Evolutionary conservation across 805 yeast species (phyloP).

Genomic region (Lachancea sp.): DNA sequence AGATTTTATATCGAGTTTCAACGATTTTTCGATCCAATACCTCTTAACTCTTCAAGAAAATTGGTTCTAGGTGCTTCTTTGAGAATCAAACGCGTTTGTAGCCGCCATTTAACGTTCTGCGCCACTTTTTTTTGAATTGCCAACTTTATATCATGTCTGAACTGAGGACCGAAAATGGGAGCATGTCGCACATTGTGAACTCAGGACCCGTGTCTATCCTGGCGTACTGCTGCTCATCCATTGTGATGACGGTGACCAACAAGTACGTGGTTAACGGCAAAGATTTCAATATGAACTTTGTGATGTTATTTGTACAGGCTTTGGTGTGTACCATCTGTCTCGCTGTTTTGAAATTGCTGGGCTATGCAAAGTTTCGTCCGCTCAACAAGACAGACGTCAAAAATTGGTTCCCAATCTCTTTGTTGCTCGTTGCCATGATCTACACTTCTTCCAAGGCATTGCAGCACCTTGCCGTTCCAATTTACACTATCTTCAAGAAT

Average conservation of each 20-base stretch:
- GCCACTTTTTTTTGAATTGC: too few species aligned
- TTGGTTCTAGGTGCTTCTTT: too few species aligned
- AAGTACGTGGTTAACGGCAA: constrained; percentile 78
- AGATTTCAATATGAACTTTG: constrained; percentile 76
- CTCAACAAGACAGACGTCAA: constrained; percentile 82
- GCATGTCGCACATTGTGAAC: constrained; percentile 35
- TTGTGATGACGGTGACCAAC: constrained; percentile 95
- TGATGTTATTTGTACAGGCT: constrained; percentile 83
- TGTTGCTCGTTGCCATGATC: constrained; percentile 85
- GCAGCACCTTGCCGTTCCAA: constrained; percentile 86
- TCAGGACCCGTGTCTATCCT: constrained; percentile 59
- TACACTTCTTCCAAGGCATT: constrained; percentile 95
- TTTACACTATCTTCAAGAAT: constrained; percentile 96
- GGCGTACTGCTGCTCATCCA: constrained; percentile 88
- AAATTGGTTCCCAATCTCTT: constrained; percentile 93
- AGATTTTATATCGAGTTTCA: too few species aligned
- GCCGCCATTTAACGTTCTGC: too few species aligned
- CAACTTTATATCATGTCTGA: constrained; percentile 24
- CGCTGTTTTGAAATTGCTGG: constrained; percentile 61
- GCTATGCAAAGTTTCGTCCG: constrained; percentile 79
- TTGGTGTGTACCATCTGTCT: constrained; percentile 74
- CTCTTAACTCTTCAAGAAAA: too few species aligned
- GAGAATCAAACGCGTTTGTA: too few species aligned
- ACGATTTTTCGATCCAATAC: too few species aligned
- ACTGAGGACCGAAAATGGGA: constrained; percentile 22